phyloP scores from a whole-genome alignment of 2,329 filamentous ascomycete species.

The Stachybotrys echinatus region DNA sequence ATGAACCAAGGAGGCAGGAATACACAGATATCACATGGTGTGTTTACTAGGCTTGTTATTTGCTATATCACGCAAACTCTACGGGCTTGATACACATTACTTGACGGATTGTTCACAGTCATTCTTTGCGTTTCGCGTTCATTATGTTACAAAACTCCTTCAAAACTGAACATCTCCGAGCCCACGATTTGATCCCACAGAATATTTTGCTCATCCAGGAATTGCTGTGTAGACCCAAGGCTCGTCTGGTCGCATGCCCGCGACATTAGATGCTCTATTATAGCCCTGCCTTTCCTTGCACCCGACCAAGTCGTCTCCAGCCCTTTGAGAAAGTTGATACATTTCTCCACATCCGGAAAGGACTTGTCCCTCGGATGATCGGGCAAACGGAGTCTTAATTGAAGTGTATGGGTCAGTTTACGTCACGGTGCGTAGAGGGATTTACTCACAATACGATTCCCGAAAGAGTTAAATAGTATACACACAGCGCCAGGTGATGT shows the following conservation, averaged over 20 bases:
- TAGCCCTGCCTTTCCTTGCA: slow-evolving; percentile 12
- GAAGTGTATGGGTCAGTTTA: not conserved
- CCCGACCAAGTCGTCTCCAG: slow-evolving; percentile 18
- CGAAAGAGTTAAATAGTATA: slow-evolving; percentile 18
- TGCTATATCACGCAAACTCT: too few species aligned
- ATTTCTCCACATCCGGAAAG: slow-evolving; percentile 12
- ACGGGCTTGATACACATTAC: too few species aligned
- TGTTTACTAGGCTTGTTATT: too few species aligned
- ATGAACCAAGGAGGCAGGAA: too few species aligned
- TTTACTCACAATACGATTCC: slow-evolving; percentile 17
- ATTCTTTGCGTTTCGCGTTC: too few species aligned
- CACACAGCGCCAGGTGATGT: slow-evolving; percentile 19
- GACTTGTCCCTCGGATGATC: not conserved
- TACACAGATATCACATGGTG: too few species aligned
- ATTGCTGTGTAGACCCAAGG: not conserved
- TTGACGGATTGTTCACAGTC: too few species aligned
- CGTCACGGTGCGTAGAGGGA: not conserved
- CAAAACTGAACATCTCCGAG: not conserved
- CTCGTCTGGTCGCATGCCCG: not conserved
- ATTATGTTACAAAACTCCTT: not conserved
- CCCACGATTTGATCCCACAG: not conserved
- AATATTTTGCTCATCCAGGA: not conserved
- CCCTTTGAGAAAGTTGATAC: slow-evolving; percentile 14
- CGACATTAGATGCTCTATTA: slow-evolving; percentile 14
- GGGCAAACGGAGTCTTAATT: slow-evolving; percentile 12